Evolutionary conservation across 345 rosid genomes (phyloP).

Genomic region (Gossypioides kirkii): DNA sequence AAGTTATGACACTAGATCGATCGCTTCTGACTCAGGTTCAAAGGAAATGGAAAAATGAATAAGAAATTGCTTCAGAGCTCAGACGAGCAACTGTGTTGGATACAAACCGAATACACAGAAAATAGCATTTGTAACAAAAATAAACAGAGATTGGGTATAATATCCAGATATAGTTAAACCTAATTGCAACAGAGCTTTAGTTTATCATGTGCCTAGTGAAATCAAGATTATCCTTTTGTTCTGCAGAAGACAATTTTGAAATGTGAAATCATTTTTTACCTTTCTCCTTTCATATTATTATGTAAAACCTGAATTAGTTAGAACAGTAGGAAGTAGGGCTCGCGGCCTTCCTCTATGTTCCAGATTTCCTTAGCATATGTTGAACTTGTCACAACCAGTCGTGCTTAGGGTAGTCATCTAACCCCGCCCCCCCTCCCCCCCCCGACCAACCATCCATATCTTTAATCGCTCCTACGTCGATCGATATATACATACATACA

Average conservation of each 20-base stretch:
- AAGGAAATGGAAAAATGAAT: too few species aligned
- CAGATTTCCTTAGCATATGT: constrained; percentile 92
- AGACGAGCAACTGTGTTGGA: too few species aligned
- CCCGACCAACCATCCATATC: neutral
- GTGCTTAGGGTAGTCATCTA: too few species aligned
- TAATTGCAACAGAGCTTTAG: neutral
- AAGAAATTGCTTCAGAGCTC: too few species aligned
- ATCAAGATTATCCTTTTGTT: neutral
- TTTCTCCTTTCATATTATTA: neutral
- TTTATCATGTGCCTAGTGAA: neutral
- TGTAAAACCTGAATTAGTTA: neutral
- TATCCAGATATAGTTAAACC: neutral
- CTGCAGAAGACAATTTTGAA: neutral
- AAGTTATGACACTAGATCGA: too few species aligned
- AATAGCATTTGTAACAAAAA: too few species aligned
- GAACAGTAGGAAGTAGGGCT: constrained; percentile 33
- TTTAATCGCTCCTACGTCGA: neutral
- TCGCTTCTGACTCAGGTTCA: too few species aligned
- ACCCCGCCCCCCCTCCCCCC: too few species aligned
- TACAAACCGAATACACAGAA: too few species aligned
- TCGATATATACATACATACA: neutral
- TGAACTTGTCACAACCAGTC: constrained; percentile 87
- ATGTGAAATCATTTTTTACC: neutral
- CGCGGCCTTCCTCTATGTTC: constrained; percentile 73
- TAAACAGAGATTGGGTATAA: neutral